Evolutionary conservation across 2,329 filamentous ascomycete species (phyloP).

Genomic region (Niveomyces coronatus): DNA sequence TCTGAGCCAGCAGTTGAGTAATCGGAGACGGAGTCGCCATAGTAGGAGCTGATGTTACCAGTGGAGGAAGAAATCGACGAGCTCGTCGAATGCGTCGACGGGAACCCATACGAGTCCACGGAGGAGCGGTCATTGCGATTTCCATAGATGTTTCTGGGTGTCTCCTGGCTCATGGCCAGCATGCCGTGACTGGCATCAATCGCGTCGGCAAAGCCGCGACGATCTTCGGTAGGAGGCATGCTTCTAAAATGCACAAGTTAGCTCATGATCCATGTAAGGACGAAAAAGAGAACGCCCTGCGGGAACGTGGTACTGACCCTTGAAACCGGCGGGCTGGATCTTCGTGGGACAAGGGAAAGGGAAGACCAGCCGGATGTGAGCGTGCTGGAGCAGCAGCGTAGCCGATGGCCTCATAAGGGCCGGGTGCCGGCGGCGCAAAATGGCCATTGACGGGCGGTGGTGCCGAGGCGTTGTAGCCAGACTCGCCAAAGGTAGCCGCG

Average conservation of each 20-base stretch:
- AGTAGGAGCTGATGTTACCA: conserved; percentile 73
- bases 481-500: conserved; percentile 56
- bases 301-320: conserved; percentile 59
- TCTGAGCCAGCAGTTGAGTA: conserved; percentile 87
- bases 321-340: conserved; percentile 59
- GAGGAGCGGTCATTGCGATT: conserved; percentile 58
- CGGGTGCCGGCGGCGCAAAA: conserved; percentile 53
- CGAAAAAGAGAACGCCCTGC: background rate
- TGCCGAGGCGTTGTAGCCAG: conserved; percentile 55
- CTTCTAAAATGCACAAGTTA: conserved; percentile 19
- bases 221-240: conserved; percentile 37
- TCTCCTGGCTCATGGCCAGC: conserved; percentile 93
- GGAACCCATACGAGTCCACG: conserved; percentile 84
- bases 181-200: conserved; percentile 90
- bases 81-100: conserved; percentile 69
- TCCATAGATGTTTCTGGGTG: conserved; percentile 81
- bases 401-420: conserved; percentile 65
- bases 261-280: conserved; percentile 28
- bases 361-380: conserved; percentile 42
- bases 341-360: conserved; percentile 44
- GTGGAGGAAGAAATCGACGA: conserved; percentile 87
- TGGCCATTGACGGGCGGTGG: conserved; percentile 57
- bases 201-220: conserved; percentile 73
- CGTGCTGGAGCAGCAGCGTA: conserved; percentile 59
- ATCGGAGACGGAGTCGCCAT: conserved; percentile 80